Evolutionary conservation across 177 flowering plant genomes (phyloP).

Genomic region (Vitis hybrid): DNA sequence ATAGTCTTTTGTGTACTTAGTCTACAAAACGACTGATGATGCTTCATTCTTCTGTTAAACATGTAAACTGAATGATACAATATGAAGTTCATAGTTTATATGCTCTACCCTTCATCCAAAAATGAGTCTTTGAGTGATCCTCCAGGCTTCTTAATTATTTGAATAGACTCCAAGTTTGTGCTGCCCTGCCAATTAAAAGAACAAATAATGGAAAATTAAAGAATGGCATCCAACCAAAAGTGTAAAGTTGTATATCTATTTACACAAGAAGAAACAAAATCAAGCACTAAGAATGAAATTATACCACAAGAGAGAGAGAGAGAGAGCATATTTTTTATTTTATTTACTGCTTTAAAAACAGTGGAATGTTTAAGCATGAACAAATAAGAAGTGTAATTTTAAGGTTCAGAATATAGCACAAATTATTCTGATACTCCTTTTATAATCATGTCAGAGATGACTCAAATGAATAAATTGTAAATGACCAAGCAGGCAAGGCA

Average conservation of each 20-base stretch:
- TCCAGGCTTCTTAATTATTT: constrained; percentile 97
- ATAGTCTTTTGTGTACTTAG: no score
- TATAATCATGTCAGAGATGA: no score
- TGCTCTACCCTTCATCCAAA: constrained; percentile 85
- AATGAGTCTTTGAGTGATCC: constrained; percentile 94
- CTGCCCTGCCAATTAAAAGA: constrained; percentile 67
- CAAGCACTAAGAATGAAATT: background rate
- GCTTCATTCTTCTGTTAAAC: no score
- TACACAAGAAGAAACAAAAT: background rate
- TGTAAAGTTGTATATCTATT: constrained; percentile 3
- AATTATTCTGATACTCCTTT: no score
- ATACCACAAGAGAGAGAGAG: background rate
- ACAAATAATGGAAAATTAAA: background rate
- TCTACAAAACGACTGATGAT: no score
- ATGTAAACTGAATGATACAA: no score
- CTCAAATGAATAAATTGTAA: no score
- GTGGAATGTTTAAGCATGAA: no score
- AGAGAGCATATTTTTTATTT: background rate
- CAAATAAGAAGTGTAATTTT: no score
- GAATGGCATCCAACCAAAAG: background rate
- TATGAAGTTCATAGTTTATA: background rate
- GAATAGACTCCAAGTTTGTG: constrained; percentile 92
- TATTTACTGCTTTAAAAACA: no score
- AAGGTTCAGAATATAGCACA: no score
- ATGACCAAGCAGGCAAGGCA: no score